phyloP scores from a whole-genome alignment of 192 early-diverging fungal genomes.

The Gonapodya sp. region DNA sequence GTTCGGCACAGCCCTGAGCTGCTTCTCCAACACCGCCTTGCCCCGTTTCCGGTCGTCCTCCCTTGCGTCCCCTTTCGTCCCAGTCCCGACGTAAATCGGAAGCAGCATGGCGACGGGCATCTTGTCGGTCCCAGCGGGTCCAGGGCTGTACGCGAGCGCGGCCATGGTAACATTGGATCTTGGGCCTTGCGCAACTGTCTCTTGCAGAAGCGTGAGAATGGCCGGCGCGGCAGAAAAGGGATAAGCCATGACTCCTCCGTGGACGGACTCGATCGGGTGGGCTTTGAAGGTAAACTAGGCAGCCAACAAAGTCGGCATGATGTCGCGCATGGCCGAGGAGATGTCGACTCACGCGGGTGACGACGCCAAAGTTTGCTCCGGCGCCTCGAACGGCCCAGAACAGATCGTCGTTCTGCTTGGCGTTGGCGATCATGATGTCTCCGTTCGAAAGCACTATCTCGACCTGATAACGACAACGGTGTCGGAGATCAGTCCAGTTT shows the following conservation, averaged over 20 bases:
- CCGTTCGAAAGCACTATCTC: conserved; percentile 1
- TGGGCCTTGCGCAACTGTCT: background rate
- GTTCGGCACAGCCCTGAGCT: background rate
- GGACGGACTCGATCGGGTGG: conserved; percentile 3
- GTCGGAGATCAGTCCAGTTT: conserved; percentile 1
- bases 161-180: background rate
- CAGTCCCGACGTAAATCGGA: conserved; percentile 3
- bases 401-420: conserved; percentile 1
- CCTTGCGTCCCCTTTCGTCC: conserved; percentile 1
- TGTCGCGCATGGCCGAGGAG: background rate
- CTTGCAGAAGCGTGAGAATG: conserved; percentile 1
- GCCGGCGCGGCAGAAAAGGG: conserved; percentile 1
- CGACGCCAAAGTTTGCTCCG: conserved; percentile 13
- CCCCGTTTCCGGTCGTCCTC: conserved; percentile 3
- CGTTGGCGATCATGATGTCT: background rate
- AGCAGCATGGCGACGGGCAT: conserved; percentile 1
- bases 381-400: conserved; percentile 7
- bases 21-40: conserved; percentile 1
- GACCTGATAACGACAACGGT: background rate
- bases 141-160: conserved; percentile 3
- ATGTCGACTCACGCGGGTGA: background rate
- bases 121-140: background rate
- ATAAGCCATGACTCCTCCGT: conserved; percentile 1
- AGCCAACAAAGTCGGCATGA: background rate
- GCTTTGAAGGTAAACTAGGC: conserved; percentile 1